Percentiles rank a stretch among this genome's conserved stretches.
phyloP scores from a whole-genome alignment of 768 basidiomycete species.

The Suillus placidus region DNA sequence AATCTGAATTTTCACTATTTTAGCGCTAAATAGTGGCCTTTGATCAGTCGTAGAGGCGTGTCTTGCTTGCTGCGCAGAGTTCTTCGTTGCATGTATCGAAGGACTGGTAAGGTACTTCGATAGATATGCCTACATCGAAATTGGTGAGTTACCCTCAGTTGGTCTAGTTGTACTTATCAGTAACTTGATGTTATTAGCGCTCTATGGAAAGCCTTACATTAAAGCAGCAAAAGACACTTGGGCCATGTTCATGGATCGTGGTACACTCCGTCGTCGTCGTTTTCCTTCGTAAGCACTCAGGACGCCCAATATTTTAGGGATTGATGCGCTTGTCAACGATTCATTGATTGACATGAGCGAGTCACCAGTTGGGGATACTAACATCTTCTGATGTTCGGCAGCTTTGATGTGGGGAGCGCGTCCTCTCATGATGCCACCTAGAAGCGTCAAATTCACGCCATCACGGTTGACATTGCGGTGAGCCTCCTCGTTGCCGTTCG shows the following conservation, averaged over 20 bases:
- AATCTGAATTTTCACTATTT: not conserved
- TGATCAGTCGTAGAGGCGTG: conserved; percentile 68
- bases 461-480: no score
- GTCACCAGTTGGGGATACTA: conserved; percentile 22
- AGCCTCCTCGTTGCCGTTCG: no score
- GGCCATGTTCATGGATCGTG: conserved; percentile 74
- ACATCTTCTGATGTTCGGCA: conserved; percentile 26
- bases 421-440: no score
- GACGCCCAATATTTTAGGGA: conserved; percentile 30
- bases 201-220: conserved; percentile 86
- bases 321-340: conserved; percentile 84
- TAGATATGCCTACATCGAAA: conserved; percentile 84
- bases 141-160: conserved; percentile 46
- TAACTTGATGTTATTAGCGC: conserved; percentile 42
- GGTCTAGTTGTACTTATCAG: not conserved
- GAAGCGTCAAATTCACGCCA: no score
- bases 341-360: conserved; percentile 77
- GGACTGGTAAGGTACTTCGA: conserved; percentile 79
- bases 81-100: conserved; percentile 75
- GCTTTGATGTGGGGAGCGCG: conserved; percentile 83
- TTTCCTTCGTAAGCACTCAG: conserved; percentile 1
- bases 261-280: conserved; percentile 23
- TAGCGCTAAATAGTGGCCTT: not conserved
- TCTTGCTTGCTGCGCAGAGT: conserved; percentile 78
- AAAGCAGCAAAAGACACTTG: conserved; percentile 84